A percentile compares a stretch with the other conserved stretches of the same genome.
Evolutionary conservation across 352 stramenopile species (phyloP).

Genomic region (Phytophthora pinifolia): DNA sequence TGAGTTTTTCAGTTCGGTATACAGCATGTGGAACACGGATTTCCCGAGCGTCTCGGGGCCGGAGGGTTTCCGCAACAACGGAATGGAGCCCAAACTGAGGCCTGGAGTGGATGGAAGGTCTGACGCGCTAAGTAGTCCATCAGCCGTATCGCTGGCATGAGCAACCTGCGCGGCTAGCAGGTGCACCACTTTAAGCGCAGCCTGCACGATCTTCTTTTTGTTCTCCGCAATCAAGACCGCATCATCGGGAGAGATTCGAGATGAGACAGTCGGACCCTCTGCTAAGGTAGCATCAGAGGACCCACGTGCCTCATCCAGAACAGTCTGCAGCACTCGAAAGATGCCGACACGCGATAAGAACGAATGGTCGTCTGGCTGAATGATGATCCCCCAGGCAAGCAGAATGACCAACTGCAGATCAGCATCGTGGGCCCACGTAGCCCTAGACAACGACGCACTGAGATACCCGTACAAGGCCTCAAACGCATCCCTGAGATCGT

Average conservation of each 20-base stretch:
- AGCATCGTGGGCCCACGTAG: conserved; percentile 79
- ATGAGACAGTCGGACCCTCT: conserved; percentile 22
- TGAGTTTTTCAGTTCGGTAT: conserved; percentile 88
- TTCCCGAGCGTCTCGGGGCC: conserved; percentile 88
- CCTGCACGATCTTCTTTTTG: conserved; percentile 86
- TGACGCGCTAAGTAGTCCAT: conserved; percentile 54
- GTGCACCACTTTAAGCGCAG: conserved; percentile 86
- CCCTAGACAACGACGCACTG: conserved; percentile 71
- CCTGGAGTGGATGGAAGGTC: conserved; percentile 48
- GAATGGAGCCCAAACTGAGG: conserved; percentile 66
- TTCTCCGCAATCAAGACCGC: conserved; percentile 40
- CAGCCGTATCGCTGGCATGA: conserved; percentile 64
- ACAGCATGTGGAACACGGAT: conserved; percentile 91
- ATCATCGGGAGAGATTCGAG: conserved; percentile 36
- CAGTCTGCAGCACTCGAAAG: conserved; percentile 89
- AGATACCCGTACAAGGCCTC: conserved; percentile 85
- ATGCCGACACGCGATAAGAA: conserved; percentile 90
- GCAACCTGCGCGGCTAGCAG: conserved; percentile 87
- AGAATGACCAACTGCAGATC: conserved; percentile 85
- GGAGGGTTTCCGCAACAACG: conserved; percentile 79
- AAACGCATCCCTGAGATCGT: conserved; percentile 78
- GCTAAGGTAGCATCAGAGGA: conserved; percentile 38
- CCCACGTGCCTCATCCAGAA: conserved; percentile 81
- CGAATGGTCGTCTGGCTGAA: conserved; percentile 85
- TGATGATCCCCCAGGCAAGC: conserved; percentile 86